These are phyloP conservation scores for Talaromyces pinophilus DNA, from an alignment of 2,329 filamentous ascomycete genomes.

Conservation along the genomic window DNA sequence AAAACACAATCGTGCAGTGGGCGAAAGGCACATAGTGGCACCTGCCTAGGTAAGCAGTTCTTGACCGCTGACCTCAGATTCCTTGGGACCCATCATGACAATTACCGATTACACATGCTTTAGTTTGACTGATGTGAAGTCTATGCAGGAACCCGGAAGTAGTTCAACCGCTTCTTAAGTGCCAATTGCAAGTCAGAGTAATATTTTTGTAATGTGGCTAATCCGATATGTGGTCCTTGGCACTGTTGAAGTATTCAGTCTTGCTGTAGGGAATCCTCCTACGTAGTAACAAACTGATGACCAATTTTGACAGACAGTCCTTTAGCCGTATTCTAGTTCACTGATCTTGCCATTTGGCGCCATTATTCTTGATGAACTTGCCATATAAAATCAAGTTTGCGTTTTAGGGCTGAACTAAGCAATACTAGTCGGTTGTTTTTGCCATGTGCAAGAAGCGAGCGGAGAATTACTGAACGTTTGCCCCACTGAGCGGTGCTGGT, in stretches of 20 bases:
- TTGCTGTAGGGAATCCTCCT: not conserved
- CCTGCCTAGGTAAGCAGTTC: not conserved
- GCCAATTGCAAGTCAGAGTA: not conserved
- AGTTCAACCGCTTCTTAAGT: not conserved
- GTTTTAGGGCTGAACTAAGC: constrained; percentile 1
- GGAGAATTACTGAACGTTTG: not conserved
- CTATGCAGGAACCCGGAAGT: not conserved
- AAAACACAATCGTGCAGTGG: not conserved
- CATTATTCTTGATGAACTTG: not conserved
- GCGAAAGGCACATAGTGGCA: not conserved
- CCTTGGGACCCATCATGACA: not conserved
- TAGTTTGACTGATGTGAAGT: not conserved
- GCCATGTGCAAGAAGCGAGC: not conserved
- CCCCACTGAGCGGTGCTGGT: not conserved
- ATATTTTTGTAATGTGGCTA: not conserved
- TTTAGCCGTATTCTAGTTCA: not conserved
- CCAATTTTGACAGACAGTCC: not conserved
- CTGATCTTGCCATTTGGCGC: not conserved
- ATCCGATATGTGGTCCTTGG: not conserved
- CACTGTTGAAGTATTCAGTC: not conserved
- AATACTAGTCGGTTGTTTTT: constrained; percentile 3
- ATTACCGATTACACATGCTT: not conserved
- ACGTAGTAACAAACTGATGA: not conserved
- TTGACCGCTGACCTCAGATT: not conserved
- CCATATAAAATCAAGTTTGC: not conserved